Conservation (phyloP, 2,329 filamentous ascomycete species). For the Talaromyces sp. region DNA sequence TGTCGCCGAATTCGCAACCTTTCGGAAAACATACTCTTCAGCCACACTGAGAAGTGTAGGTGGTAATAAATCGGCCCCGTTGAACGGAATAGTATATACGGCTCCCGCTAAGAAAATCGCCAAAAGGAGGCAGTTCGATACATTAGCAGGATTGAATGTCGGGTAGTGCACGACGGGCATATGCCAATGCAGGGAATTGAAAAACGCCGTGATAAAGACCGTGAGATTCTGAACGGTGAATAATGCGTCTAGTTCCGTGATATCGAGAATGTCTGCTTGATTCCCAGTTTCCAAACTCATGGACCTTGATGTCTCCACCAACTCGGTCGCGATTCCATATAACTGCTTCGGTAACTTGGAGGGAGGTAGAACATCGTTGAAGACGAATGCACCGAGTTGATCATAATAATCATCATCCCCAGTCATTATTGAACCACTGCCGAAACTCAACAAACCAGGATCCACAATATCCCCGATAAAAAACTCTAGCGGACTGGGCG, state of each 20-base stretch:
- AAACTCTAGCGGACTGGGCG: constrained; percentile 14
- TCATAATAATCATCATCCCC: background rate
- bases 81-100: constrained; percentile 22
- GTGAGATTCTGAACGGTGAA: constrained; percentile 25
- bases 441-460: background rate
- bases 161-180: constrained; percentile 29
- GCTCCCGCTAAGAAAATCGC: constrained; percentile 27
- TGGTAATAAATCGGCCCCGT: constrained; percentile 16
- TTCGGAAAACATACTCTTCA: constrained; percentile 28
- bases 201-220: constrained; percentile 25
- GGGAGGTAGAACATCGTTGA: constrained; percentile 13
- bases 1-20: constrained; percentile 21
- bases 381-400: background rate
- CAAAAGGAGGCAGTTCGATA: constrained; percentile 24
- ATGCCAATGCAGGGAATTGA: constrained; percentile 31
- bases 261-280: constrained; percentile 3
- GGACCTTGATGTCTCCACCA: constrained; percentile 27
- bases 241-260: constrained; percentile 19
- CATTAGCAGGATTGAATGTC: constrained; percentile 25
- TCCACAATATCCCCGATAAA: background rate
- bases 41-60: constrained; percentile 25
- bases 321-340: constrained; percentile 22
- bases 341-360: constrained; percentile 24
- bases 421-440: no score
- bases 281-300: constrained; percentile 16